Base-by-base conservation (phyloP, 2,329 filamentous ascomycete species). In the Aspergillus brasiliensis region DNA sequence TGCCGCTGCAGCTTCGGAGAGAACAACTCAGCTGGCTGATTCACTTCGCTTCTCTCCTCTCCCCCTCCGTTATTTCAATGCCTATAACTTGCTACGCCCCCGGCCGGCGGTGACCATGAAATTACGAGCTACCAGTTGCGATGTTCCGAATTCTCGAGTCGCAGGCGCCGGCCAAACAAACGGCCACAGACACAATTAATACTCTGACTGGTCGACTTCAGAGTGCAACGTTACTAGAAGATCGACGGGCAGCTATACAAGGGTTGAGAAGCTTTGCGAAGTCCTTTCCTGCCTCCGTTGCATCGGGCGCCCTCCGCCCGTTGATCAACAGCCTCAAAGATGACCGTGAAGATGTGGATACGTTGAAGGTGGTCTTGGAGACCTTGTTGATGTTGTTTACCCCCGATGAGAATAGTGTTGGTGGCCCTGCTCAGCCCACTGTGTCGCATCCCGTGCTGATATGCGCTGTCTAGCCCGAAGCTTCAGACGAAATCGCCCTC, bases 211-310 rank as follows among this genome's bases (percentile, higher is more conserved):
- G 88, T 71, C 91, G 95, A 58, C 86, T 99, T 40, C 87, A 89
- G 73, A 97, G 91, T 67, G 92, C 93, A 47, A 97, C 92, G 1
- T 84, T 99, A 15, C 86, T 99, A 42, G 95, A 99, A 79, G 96
- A 99, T 76, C 89, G 96, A 56, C 88, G 95, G 63, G 93, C 92
- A 58, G 93, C 95, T 48, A 97, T 99, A 51, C 85, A 96, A 28
- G 95, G 95, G 17, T 83, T 99, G 38, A 87, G 96, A 68, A 97
- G 93, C 79, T 98, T 99, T 76, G 92, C 95, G 44, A 98, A 98
- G 78, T 88, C 96, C 62, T 98, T 94, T 70, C 96, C 95, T 38
- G 96, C 96, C 13, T 96, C 93, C 7, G 95, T 99, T 37, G 92
- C 96, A 2, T 97, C 93, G 3, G 93, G 92, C 40, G 91, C 93